Evolutionary conservation across 306 rosid species (phyloP).

Genomic region (Pyrus pyrifolia): DNA sequence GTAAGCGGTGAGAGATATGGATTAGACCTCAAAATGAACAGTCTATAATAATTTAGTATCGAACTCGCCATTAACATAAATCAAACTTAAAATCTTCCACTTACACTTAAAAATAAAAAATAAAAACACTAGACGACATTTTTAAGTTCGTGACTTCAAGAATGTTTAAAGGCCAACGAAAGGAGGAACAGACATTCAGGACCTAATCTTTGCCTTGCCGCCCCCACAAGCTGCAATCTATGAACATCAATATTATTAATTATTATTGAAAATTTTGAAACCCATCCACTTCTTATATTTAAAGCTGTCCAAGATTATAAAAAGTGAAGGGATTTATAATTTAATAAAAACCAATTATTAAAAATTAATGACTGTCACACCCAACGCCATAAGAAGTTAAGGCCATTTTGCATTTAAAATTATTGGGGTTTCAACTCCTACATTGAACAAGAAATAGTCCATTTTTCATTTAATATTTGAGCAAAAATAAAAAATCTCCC

Average conservation of each 20-base stretch:
- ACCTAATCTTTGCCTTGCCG: conserved; percentile 33
- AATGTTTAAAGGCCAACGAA: conserved; percentile 23
- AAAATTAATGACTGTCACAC: conserved; percentile 29
- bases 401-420: conserved; percentile 8
- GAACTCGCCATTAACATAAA: no score
- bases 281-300: conserved; percentile 32
- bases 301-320: conserved; percentile 34
- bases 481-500: conserved; percentile 13
- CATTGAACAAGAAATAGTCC: conserved; percentile 51
- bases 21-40: not conserved
- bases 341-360: conserved; percentile 10
- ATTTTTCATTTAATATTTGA: conserved; percentile 42
- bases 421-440: conserved; percentile 36
- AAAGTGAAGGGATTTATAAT: conserved; percentile 8
- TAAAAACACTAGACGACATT: no score
- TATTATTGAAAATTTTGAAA: conserved; percentile 20
- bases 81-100: accelerated
- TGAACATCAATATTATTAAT: conserved; percentile 11
- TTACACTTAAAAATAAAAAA: no score
- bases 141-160: no score
- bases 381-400: conserved; percentile 29
- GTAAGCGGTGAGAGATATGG: not conserved
- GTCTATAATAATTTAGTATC: no score
- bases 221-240: conserved; percentile 42
- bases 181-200: conserved; percentile 35